Percentiles rank a stretch among this genome's conserved stretches.
Evolutionary conservation across 805 yeast species (phyloP).

Genomic region (Ogataea wickerhamii): DNA sequence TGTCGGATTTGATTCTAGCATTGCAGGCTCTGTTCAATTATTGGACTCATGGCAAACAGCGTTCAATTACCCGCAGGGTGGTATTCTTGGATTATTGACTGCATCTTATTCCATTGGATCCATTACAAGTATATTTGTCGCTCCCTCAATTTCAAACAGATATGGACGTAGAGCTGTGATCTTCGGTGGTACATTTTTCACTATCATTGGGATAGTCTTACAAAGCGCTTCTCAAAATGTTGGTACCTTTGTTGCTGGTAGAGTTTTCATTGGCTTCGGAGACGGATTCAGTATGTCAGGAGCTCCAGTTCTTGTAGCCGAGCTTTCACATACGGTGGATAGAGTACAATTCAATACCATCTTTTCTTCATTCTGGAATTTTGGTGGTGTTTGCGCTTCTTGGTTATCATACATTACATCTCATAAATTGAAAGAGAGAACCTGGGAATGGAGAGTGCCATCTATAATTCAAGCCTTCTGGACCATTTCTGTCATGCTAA

Average conservation of each 20-base stretch:
- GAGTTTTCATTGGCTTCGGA: conserved; percentile 47
- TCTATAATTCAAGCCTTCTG: conserved; percentile 37
- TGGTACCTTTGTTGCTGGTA: conserved; percentile 35
- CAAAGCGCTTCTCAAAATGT: conserved; percentile 34
- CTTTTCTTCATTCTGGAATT: conserved; percentile 43
- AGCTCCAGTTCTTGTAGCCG: conserved; percentile 47
- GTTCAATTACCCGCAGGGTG: neutral
- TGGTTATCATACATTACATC: conserved; percentile 42
- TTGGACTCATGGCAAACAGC: conserved; percentile 1
- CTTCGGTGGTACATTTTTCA: conserved; percentile 45
- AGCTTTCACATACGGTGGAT: conserved; percentile 42
- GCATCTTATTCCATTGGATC: conserved; percentile 1
- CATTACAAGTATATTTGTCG: neutral
- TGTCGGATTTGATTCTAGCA: conserved; percentile 2
- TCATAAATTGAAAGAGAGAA: conserved; percentile 28
- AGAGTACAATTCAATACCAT: conserved; percentile 35
- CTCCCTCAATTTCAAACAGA: conserved; percentile 3
- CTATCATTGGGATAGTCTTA: conserved; percentile 50
- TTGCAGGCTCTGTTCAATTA: conserved; percentile 1
- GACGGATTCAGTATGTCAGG: conserved; percentile 36
- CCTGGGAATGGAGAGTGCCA: conserved; percentile 51
- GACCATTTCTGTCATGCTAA: neutral
- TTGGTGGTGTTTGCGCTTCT: conserved; percentile 42
- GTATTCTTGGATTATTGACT: conserved; percentile 1
- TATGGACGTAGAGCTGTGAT: conserved; percentile 59